Evolutionary conservation across 352 stramenopile species (phyloP).

Genomic region (Pythium scleroteichum): DNA sequence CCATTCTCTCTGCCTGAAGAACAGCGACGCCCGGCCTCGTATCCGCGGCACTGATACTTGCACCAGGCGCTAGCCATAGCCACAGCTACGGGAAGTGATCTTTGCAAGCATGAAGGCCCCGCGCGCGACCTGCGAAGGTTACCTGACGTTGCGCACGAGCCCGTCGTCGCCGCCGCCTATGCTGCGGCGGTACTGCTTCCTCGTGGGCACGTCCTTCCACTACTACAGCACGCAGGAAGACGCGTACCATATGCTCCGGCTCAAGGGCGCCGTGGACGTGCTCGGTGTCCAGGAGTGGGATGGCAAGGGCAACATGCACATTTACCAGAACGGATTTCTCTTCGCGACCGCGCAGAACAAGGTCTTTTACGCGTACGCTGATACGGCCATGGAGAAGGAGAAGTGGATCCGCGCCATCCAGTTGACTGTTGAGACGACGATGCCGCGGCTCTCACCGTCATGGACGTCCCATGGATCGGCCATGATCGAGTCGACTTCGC

Average conservation of each 20-base stretch:
- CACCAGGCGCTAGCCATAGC: not conserved
- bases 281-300: constrained; percentile 91
- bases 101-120: constrained; percentile 68
- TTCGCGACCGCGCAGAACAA: constrained; percentile 89
- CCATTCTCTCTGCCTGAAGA: not conserved
- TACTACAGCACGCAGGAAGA: constrained; percentile 92
- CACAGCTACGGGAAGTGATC: not conserved
- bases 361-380: constrained; percentile 88
- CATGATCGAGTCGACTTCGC: constrained; percentile 54
- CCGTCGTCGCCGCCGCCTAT: constrained; percentile 85
- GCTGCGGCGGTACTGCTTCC: constrained; percentile 86
- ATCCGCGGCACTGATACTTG: constrained; percentile 12
- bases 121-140: constrained; percentile 82
- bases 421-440: constrained; percentile 82
- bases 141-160: constrained; percentile 84
- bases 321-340: constrained; percentile 88
- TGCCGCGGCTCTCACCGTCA: constrained; percentile 52
- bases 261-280: constrained; percentile 88
- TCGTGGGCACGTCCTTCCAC: constrained; percentile 86
- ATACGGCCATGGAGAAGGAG: constrained; percentile 89
- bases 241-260: constrained; percentile 85
- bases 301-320: constrained; percentile 91
- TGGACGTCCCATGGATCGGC: constrained; percentile 41
- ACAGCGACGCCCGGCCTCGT: not conserved
- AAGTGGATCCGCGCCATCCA: constrained; percentile 90